These are phyloP conservation scores for Scedosporium dehoogii DNA, from an alignment of 2,329 filamentous ascomycete species.

Conservation along the genomic window DNA sequence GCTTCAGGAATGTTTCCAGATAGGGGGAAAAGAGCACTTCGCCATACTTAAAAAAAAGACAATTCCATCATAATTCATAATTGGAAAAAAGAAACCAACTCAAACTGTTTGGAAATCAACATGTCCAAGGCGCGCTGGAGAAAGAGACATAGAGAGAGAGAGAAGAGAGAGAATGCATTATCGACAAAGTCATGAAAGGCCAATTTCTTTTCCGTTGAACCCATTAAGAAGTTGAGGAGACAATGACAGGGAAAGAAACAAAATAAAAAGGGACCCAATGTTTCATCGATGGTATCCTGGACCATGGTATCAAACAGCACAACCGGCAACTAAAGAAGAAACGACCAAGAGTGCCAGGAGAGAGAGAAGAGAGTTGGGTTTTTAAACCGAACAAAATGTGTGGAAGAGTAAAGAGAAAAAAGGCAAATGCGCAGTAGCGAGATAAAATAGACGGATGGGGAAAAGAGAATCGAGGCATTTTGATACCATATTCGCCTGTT, in stretches of 20 bases:
- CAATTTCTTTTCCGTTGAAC: neutral
- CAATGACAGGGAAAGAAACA: neutral
- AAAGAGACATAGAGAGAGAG: no score
- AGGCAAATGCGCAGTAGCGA: neutral
- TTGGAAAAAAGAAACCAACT: no score
- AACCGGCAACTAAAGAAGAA: neutral
- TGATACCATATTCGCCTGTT: constrained; percentile 8
- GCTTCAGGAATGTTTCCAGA: no score
- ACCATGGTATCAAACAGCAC: neutral
- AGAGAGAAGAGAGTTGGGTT: neutral
- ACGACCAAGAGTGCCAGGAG: neutral
- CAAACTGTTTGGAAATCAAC: no score
- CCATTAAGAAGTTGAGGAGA: neutral
- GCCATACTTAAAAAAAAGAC: no score
- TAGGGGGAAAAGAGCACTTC: no score
- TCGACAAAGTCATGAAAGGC: no score
- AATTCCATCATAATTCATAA: no score
- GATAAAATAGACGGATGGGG: constrained; percentile 3
- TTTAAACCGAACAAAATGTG: neutral
- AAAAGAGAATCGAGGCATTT: constrained; percentile 8
- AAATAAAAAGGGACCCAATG: neutral
- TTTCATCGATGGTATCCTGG: constrained; percentile 1
- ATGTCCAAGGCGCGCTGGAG: no score
- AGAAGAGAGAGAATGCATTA: no score
- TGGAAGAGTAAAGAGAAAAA: neutral